Evolutionary conservation across 2,329 filamentous ascomycete species (phyloP), one percentile per base, ranked within the genome.

Genomic region (Colletotrichum sp.): DNA sequence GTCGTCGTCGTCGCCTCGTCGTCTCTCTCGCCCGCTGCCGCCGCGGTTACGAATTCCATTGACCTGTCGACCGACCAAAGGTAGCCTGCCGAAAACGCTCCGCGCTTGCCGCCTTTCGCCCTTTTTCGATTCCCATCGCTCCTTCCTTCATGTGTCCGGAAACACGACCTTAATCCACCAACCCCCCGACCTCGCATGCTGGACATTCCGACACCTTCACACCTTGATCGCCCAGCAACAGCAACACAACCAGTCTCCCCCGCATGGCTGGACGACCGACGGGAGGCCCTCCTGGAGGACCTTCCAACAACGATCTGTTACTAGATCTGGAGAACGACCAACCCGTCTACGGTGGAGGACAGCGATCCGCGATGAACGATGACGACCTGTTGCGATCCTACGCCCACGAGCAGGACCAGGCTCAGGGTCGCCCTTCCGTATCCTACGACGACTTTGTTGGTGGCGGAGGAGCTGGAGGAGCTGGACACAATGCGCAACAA

Each of bases 391-490:
- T 96, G 82, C 91, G 92, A 83, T 92, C 92, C 78, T 96, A 95
- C 86, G 91, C 94, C 81, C 92, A 94, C 82, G 90, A 94, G 81
- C 89, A 92, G 78, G 91, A 94, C 78, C 72, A 76, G 6, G 87
- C 90, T 63, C 90, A 91, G 77, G 86, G 92, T 73, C 94, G 96
- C 79, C 95, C 96, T 68, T 98, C 96, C 30, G 93, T 96, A 68
- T 98, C 96, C 74, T 98, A 98, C 86, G 96, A 98, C 88, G 94
- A 97, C 81, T 98, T 98, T 84, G 93, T 98, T 77, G 96, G 96
- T 78, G 87, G 88, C 78, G 88, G 72, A 55, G 72, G 30, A 73
- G 36, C 57, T 36, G 72, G 61, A 52, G 72, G 60, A 66, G 48
- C 44, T 22, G 44, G 48, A 34, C 64, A 76, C 44, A 48, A 65